Evolutionary conservation across 352 stramenopile genomes (phyloP), one percentile per base, ranked within the genome.

Genomic region (Saprolegnia diclina): DNA sequence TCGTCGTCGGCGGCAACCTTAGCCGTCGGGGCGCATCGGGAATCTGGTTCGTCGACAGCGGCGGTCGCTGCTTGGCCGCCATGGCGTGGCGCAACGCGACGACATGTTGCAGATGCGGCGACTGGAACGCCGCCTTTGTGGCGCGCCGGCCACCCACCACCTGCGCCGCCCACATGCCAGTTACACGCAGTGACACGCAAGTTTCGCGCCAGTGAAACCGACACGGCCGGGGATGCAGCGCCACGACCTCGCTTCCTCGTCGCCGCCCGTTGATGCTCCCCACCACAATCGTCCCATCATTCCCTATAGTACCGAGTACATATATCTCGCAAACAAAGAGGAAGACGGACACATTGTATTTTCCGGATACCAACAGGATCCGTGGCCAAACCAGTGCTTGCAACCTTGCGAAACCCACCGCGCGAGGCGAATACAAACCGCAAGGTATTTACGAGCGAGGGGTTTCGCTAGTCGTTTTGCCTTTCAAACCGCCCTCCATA

Each of bases 391-490:
- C 14, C 11, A 21, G n/a, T 18, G 26, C 10, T 48, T 66, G 14
- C 40, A 42, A 42, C n/a, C 37, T 21, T 1, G 52, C 19, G 32
- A 9, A 6, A 22, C 11, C 11, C 3, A 18, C 37, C 53, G 7
- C 2, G 54, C 32, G 48, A 18, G 50, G 26, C n/a, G 13, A 0
- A 61, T 69, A 69, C 50, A 29, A 22, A 37, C 63, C 29, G 38
- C 21, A 24, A 46, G 26, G 22, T 48, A 54, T 44, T 56, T 46
- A 4, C 7, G 18, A 11, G 22, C 44, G 35, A 57, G 48, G 53
- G 48, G 32, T 52, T 69, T 69, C 54, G 42, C n/a, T 18, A 50
- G 37, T 59, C 46, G 63, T 67, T 69, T 69, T 69, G 63, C 50
- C 48, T 63, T 69, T 69, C 57, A 66, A 54, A 37, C 9, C 14